Evolutionary conservation across 2,329 filamentous ascomycete genomes (phyloP).

Genomic region (Ascochyta lentis): DNA sequence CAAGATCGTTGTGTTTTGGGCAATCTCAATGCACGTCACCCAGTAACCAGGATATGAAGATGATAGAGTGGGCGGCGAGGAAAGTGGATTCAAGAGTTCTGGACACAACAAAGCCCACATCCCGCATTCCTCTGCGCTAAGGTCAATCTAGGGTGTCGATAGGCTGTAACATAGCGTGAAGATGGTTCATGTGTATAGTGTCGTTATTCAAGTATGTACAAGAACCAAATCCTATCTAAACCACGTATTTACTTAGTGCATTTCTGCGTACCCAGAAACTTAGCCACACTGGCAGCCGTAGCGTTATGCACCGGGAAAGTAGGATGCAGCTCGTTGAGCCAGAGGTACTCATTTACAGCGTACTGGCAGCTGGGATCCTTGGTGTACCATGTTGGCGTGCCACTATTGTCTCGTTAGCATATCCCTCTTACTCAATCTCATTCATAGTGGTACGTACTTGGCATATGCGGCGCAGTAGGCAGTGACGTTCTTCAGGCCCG

Average conservation of each 20-base stretch:
- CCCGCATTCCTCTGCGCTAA: too few relatives aligned
- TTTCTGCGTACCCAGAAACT: conserved; percentile 23
- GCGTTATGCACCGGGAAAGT: conserved; percentile 68
- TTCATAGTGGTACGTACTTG: conserved; percentile 45
- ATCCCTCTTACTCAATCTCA: neutral
- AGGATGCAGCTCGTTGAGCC: conserved; percentile 70
- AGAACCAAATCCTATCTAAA: neutral
- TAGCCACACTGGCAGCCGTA: conserved; percentile 55
- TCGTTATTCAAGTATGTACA: neutral
- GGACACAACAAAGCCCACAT: too few relatives aligned
- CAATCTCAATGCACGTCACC: too few relatives aligned
- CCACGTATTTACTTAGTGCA: neutral
- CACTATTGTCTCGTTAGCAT: conserved; percentile 30
- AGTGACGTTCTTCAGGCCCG: conserved; percentile 62
- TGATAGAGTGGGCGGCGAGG: too few relatives aligned
- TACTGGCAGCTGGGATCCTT: conserved; percentile 57
- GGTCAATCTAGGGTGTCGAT: too few relatives aligned
- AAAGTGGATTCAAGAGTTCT: too few relatives aligned
- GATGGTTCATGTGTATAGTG: too few relatives aligned
- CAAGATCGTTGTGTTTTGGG: too few relatives aligned
- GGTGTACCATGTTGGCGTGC: conserved; percentile 49
- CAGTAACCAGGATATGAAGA: too few relatives aligned
- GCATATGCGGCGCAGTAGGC: conserved; percentile 62
- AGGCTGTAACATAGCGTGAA: too few relatives aligned
- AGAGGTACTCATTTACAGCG: conserved; percentile 68